Base-by-base conservation (phyloP, 2,329 filamentous ascomycete genomes). In the Aspergillus viridinutans region DNA sequence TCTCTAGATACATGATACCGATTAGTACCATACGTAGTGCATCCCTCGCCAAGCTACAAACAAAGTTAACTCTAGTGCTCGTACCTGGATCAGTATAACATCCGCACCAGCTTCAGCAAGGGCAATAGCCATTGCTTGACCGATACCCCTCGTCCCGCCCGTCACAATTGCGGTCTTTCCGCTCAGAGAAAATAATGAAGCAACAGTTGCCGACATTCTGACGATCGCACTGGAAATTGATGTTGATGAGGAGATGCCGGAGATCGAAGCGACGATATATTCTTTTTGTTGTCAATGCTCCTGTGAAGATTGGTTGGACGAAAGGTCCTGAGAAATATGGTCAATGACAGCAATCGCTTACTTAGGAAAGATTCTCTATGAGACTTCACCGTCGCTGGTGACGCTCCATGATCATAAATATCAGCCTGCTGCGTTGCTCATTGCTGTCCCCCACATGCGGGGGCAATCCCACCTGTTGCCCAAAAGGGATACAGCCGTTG, bases 91-190 rank as follows among this genome's bases (percentile, higher is more conserved):
- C 50, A 77, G 62, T 32, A 80, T 69, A 57, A 79, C 72, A 59
- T 80, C 77, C 26, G 78, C 77, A 21, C 78, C 77, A 14, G 77
- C 77, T 61, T 80, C 78, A 14, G 78, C 78, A 43, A 80, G 64
- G 2, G 74, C 76, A 56, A 78, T 59, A 12, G 77, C 75, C 78
- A 80, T 80, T 21, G 74, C 74, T 57, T 74, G 72, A 23, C 78
- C 78, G 49, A 80, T 80, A 8, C 78, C 78, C 55, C 78, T 69
- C 12, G 76, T 80, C n/a, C 76, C 76, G 23, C 78, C 77, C 1
- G 78, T 80, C 12, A 80, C 70, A 48, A 80, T 61, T 26, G 77
- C 78, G 42, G 76, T 79, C 59, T 73, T 72, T 35, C 76, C 76
- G 40, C 61, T 64, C 29, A 77, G 60, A 26, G 74, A 76, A 59